Conservation (phyloP, 2,329 filamentous ascomycete genomes). For the Hypoxylon sp. region DNA sequence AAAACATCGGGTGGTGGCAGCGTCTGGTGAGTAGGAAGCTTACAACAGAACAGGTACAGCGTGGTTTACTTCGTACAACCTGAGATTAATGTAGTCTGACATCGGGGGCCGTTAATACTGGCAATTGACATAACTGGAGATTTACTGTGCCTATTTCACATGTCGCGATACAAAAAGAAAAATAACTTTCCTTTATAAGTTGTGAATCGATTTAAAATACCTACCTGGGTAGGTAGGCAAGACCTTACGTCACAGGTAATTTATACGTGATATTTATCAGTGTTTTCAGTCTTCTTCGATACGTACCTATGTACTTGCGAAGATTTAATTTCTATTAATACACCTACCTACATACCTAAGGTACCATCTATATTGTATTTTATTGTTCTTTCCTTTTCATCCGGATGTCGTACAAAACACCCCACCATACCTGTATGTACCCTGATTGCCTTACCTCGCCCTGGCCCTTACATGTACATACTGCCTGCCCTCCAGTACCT, state of each 20-base stretch:
- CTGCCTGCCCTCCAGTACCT: neutral
- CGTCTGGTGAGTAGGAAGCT: neutral
- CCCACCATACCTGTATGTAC: neutral
- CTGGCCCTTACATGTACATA: too few relatives aligned
- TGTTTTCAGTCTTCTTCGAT: too few relatives aligned
- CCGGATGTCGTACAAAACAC: slow-evolving; percentile 1
- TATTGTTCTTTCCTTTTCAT: neutral
- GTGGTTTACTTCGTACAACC: neutral
- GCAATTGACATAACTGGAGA: neutral
- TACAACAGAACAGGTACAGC: neutral
- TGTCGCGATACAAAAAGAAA: neutral
- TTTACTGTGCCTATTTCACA: neutral
- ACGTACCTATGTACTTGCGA: too few relatives aligned
- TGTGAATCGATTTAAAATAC: neutral
- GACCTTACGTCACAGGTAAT: too few relatives aligned
- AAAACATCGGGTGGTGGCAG: neutral
- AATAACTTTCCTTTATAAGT: neutral
- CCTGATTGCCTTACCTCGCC: neutral
- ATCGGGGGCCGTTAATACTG: neutral
- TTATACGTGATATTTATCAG: too few relatives aligned
- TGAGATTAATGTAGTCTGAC: neutral
- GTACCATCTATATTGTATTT: too few relatives aligned
- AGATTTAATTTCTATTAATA: too few relatives aligned
- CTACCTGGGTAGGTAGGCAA: too few relatives aligned
- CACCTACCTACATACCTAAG: too few relatives aligned